Evolutionary conservation across 441 rosid genomes (phyloP).

Genomic region (Aquilaria agallochum): DNA sequence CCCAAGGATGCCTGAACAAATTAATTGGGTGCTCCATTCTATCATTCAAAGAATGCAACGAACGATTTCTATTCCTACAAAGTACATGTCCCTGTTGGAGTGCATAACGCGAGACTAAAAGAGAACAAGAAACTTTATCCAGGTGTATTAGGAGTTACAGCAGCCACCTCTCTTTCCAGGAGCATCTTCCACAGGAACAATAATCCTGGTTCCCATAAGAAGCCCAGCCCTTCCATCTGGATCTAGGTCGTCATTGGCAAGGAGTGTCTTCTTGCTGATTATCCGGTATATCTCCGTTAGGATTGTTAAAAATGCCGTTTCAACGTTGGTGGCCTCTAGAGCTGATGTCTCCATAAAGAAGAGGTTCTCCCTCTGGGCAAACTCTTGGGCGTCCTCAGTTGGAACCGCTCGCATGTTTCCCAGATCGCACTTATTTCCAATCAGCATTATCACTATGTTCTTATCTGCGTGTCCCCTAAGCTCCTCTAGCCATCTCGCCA

Average conservation of each 20-base stretch:
- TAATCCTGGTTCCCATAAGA: constrained; percentile 53
- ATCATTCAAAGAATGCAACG: too few relatives aligned
- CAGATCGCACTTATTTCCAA: constrained; percentile 41
- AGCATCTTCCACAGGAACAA: constrained; percentile 44
- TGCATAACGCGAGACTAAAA: too few relatives aligned
- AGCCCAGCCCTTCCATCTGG: constrained; percentile 26
- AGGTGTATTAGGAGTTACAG: constrained; percentile 16
- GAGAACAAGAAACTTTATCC: too few relatives aligned
- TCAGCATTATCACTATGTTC: constrained; percentile 40
- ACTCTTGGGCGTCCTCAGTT: constrained; percentile 37
- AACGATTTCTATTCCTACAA: too few relatives aligned
- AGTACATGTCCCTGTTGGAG: too few relatives aligned
- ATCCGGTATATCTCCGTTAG: constrained; percentile 55
- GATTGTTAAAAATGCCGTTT: constrained; percentile 40
- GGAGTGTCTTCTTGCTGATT: constrained; percentile 56
- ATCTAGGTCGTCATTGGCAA: constrained; percentile 32
- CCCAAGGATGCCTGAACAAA: too few relatives aligned
- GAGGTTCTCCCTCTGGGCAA: constrained; percentile 42
- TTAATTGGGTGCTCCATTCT: too few relatives aligned
- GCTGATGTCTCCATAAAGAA: constrained; percentile 52
- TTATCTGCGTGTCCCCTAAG: constrained; percentile 44
- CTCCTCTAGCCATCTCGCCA: constrained; percentile 50
- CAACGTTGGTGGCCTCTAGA: constrained; percentile 37
- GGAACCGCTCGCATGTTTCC: constrained; percentile 37
- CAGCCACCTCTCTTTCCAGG: constrained; percentile 33